Percentiles rank a stretch among this genome's conserved stretches.
Conservation (phyloP, 345 rosid species). For the Gossypium mustelinum region DNA sequence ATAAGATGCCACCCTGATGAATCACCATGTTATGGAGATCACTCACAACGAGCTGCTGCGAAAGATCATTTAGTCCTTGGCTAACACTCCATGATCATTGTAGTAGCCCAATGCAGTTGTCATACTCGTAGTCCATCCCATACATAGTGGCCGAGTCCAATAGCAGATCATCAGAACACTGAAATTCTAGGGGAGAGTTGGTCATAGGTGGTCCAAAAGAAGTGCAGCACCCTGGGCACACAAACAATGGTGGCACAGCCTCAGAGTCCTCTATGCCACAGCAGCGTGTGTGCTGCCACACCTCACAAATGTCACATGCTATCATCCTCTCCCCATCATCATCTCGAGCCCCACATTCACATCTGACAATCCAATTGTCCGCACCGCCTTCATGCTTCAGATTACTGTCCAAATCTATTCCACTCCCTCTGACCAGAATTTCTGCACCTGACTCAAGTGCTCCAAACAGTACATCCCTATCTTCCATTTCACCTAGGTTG, state of each 20-base stretch:
- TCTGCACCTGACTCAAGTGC: conserved; percentile 47
- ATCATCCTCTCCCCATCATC: conserved; percentile 97
- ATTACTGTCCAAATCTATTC: conserved; percentile 36
- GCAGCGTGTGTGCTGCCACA: conserved; percentile 92
- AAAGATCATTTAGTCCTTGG: background rate
- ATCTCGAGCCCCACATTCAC: conserved; percentile 70
- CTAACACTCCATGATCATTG: background rate
- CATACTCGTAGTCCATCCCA: conserved; percentile 7
- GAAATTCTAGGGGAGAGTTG: conserved; percentile 32
- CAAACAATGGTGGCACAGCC: conserved; percentile 66
- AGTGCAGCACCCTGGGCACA: conserved; percentile 59
- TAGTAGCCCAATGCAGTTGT: conserved; percentile 13
- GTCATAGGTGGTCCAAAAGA: conserved; percentile 38
- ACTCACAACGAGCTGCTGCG: background rate
- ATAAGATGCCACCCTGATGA: background rate
- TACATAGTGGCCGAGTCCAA: conserved; percentile 19
- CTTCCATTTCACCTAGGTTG: conserved; percentile 39
- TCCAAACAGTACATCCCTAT: conserved; percentile 45
- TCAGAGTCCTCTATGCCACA: conserved; percentile 62
- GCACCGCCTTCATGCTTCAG: conserved; percentile 62
- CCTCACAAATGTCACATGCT: conserved; percentile 75
- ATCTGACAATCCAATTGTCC: conserved; percentile 73
- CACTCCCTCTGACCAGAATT: conserved; percentile 47
- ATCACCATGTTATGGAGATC: background rate
- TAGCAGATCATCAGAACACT: conserved; percentile 26